Base-by-base conservation (phyloP, 441 rosid species). In the Croton laevigatus region DNA sequence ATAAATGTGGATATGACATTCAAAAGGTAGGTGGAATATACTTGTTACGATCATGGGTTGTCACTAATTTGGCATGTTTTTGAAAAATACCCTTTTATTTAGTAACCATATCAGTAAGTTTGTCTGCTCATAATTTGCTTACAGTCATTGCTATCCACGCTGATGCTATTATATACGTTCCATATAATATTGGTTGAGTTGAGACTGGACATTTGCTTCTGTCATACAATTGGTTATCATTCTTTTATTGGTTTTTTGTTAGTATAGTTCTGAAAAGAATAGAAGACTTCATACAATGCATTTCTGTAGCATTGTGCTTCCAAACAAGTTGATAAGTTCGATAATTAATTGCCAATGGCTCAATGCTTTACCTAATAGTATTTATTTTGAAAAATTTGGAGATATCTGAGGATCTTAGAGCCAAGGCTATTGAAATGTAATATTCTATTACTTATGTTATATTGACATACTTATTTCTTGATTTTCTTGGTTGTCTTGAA, bases 1-100 rank as follows among this genome's bases (percentile, higher is more conserved):
- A 78, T 68, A 75, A 71, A 72, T 87, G 89, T 60, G 91, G 87
- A 57, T 89, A 83, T 42, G 85, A 87, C 80, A 80, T 86, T 81
- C 67, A 78, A 66, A 80, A 87, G 91, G 94, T 89, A 77, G 34
- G 80, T 14, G 20, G 40, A 40, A 19, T 62, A 17, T 78, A 58
- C 67, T 68, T 73, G 36, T 62, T 36, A 19, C 34, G 20, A 19
- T 58, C 48, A 46, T 37, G 40, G 23, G 36, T n/a, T n/a, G n/a
- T n/a, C n/a, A n/a, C n/a, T n/a, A 46, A 62, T 34, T 51, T 42
- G 68, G 37, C 5, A 48, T 37, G 44, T 51, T 27, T 49, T 57
- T 27, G 45, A 49, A 3, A 58, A 48, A 65, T 65, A 53, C 70
- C 27, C 51, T 48, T 59, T 42, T 70, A 13, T 23, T 53, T 32